Conservation (phyloP, 768 basidiomycete genomes). For the Mycena rebaudengoi region DNA sequence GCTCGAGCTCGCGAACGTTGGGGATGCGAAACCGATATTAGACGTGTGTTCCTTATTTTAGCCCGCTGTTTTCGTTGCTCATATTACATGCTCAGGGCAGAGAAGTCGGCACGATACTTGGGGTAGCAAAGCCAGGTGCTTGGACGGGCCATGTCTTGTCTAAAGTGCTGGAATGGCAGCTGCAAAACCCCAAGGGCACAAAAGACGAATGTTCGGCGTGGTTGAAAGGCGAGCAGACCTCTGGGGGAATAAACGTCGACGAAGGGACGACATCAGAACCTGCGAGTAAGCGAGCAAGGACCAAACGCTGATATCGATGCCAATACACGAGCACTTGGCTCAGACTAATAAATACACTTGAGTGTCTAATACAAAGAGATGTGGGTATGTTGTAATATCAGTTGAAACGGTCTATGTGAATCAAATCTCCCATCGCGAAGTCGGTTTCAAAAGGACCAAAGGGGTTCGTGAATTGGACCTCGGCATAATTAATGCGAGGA, state of each 20-base stretch:
- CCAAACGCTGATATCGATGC: conserved; percentile 27
- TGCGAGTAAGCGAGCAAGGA: conserved; percentile 49
- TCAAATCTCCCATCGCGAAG: conserved; percentile 4
- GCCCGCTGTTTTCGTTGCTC: conserved; percentile 6
- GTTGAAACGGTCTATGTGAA: neutral
- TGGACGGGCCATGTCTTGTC: conserved; percentile 73
- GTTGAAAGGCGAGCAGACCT: conserved; percentile 64
- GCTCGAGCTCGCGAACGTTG: conserved; percentile 63
- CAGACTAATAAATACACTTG: conserved; percentile 12
- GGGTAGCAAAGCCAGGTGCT: conserved; percentile 65
- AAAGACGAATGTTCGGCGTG: conserved; percentile 76
- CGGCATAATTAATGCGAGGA: neutral
- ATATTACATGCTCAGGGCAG: conserved; percentile 64
- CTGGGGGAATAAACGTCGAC: conserved; percentile 51
- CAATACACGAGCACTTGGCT: conserved; percentile 17
- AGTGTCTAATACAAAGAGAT: neutral
- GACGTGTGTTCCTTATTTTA: conserved; percentile 63
- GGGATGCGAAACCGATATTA: conserved; percentile 78
- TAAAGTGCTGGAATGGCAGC: conserved; percentile 86
- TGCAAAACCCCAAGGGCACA: conserved; percentile 73
- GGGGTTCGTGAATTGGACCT: conserved; percentile 23
- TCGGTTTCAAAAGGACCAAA: neutral
- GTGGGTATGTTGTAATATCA: conserved; percentile 1
- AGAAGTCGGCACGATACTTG: conserved; percentile 65
- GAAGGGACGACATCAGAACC: conserved; percentile 39